Evolutionary conservation across 2,329 filamentous ascomycete species (phyloP), one percentile per base, ranked within the genome.

Genomic region (Venturia aucupariae): DNA sequence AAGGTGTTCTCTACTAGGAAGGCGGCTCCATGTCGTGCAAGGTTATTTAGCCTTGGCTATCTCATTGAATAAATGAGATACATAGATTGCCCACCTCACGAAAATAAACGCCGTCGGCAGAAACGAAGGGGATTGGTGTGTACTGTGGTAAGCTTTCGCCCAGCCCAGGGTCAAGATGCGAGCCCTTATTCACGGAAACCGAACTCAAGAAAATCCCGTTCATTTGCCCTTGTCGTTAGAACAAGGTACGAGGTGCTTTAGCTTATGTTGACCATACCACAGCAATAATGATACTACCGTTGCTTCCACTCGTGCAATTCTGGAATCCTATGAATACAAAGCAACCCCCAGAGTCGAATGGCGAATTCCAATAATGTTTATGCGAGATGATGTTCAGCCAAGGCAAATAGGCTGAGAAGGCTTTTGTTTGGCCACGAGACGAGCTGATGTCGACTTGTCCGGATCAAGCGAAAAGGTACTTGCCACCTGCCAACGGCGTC

Each of bases 61-160:
- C 24, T 60, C 19, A 2, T n/a, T n/a, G n/a, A n/a, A n/a, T 42
- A 42, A 22, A 60, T 38, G 24, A 42, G 6, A 13, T 2, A 41
- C 11, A 42, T 60, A 60, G 27, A 60, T 60, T 60, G 41, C 35
- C 17, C n/a, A 3, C 4, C 5, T 22, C 24, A 15, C 27, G 42
- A 60, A 27, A 11, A 48, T 46, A 46, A 6, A 22, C n/a, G 44
- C 44, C 32, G 17, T 17, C 35, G 35, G 27, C 24, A 27, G n/a
- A 60, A 42, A 15, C 11, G 27, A 8, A 27, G 13, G 24, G 35
- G 35, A 27, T n/a, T n/a, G n/a, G n/a, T n/a, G n/a, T n/a, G n/a
- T n/a, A n/a, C n/a, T n/a, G n/a, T n/a, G n/a, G 44, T n/a, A 60
- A 60, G 59, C 38, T 32, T 51, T 60, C 59, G 59, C 19, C 38